Evolutionary conservation across 495 filamentous ascomycete species (phyloP).

Genomic region (Tetracladium setigerum): DNA sequence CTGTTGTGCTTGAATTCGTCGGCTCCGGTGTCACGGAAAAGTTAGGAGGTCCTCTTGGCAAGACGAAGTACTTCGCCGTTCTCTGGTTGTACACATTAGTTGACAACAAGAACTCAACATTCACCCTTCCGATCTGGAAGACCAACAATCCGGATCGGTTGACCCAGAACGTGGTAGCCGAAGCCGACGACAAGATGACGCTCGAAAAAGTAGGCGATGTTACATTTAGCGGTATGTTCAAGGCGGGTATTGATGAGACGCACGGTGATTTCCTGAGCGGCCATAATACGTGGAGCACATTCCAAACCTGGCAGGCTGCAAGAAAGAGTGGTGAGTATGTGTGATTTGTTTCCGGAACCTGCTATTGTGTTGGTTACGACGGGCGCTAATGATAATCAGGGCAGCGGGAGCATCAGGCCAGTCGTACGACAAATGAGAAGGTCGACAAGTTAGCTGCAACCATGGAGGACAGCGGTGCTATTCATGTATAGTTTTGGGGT

Average conservation of each 20-base stretch:
- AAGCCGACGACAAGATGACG: conserved; percentile 1
- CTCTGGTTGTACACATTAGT: conserved; percentile 3
- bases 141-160: conserved; percentile 5
- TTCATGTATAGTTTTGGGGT: not conserved
- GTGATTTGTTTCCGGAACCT: not conserved
- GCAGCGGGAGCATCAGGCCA: conserved; percentile 1
- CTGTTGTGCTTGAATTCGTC: conserved; percentile 2
- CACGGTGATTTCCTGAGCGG: conserved; percentile 1
- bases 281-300: conserved; percentile 3
- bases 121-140: conserved; percentile 6
- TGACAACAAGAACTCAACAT: conserved; percentile 1
- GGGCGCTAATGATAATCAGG: not conserved
- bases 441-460: conserved; percentile 2
- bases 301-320: conserved; percentile 1
- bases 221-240: conserved; percentile 1
- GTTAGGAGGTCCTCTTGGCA: not conserved
- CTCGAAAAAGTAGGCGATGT: conserved; percentile 2
- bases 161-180: conserved; percentile 3
- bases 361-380: not conserved
- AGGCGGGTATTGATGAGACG: conserved; percentile 2
- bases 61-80: conserved; percentile 3
- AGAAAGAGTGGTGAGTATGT: conserved; percentile 3
- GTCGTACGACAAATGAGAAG: conserved; percentile 3
- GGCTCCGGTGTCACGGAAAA: not conserved
- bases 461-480: not conserved